A percentile compares a stretch with the other conserved stretches of the same genome.
These are phyloP conservation scores for Pythium sp. DNA, from an alignment of 352 stramenopile species.

Conservation along the genomic window DNA sequence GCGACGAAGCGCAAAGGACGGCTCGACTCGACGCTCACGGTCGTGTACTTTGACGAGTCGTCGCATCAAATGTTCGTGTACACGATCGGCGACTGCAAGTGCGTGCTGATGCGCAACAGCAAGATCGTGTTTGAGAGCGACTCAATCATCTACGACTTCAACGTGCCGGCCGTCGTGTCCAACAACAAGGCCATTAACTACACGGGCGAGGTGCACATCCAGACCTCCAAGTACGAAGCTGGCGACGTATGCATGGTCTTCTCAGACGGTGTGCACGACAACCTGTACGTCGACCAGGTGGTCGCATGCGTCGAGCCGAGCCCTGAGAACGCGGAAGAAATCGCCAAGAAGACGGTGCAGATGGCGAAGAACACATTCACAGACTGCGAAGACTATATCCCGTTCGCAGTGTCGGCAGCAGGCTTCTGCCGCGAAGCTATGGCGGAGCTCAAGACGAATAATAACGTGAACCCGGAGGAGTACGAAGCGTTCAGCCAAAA, in stretches of 20 bases:
- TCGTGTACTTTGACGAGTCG: constrained; percentile 77
- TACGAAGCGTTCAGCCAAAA: constrained; percentile 70
- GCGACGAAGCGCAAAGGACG: constrained; percentile 72
- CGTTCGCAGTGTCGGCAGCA: constrained; percentile 80
- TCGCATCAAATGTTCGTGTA: constrained; percentile 78
- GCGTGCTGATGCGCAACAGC: constrained; percentile 62
- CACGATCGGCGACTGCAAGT: constrained; percentile 88
- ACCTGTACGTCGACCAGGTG: constrained; percentile 85
- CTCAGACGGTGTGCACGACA: constrained; percentile 87
- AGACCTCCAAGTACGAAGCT: constrained; percentile 67
- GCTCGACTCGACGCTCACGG: constrained; percentile 81
- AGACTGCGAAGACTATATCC: constrained; percentile 66
- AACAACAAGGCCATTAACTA: constrained; percentile 88
- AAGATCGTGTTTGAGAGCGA: constrained; percentile 84
- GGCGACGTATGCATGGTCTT: constrained; percentile 83
- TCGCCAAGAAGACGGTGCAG: constrained; percentile 71
- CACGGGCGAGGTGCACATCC: constrained; percentile 58
- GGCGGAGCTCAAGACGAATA: constrained; percentile 71
- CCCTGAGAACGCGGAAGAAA: constrained; percentile 57
- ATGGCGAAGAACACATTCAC: constrained; percentile 69
- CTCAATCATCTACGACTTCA: constrained; percentile 90
- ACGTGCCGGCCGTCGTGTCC: constrained; percentile 83
- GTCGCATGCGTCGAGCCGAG: constrained; percentile 51
- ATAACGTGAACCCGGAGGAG: constrained; percentile 56
- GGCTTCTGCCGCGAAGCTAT: constrained; percentile 79